phyloP scores from a whole-genome alignment of 2,329 filamentous ascomycete species.

The Trichoderma pleuroti region DNA sequence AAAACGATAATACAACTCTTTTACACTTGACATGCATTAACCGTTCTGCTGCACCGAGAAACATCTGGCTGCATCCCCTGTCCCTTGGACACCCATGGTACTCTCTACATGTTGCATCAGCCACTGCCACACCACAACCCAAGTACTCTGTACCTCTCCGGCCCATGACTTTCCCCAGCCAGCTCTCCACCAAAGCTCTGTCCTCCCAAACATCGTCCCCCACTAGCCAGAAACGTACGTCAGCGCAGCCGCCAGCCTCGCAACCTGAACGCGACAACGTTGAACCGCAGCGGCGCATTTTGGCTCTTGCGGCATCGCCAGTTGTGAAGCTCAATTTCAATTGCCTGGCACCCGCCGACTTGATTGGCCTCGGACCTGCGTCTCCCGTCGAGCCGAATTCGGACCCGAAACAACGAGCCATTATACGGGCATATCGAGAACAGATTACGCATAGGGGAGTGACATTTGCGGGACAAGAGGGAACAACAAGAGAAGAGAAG shows the following conservation, averaged over 20 bases:
- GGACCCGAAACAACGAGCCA: constrained; percentile 2
- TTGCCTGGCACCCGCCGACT: background rate
- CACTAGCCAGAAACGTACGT: constrained; percentile 29
- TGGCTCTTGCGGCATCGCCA: background rate
- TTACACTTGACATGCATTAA: background rate
- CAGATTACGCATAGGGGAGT: background rate
- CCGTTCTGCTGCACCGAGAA: background rate
- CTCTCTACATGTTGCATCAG: background rate
- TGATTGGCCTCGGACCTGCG: constrained; percentile 1
- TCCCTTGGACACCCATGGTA: background rate
- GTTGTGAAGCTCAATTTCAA: constrained; percentile 14
- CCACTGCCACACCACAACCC: background rate
- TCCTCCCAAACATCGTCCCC: constrained; percentile 4
- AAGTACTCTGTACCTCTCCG: constrained; percentile 5
- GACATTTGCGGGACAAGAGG: background rate
- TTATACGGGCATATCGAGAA: background rate
- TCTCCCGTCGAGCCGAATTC: background rate
- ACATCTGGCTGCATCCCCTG: background rate
- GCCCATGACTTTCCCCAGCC: background rate
- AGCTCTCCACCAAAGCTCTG: constrained; percentile 19
- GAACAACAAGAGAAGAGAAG: background rate
- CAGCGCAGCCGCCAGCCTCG: constrained; percentile 27
- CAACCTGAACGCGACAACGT: constrained; percentile 10
- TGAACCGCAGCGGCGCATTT: constrained; percentile 2
- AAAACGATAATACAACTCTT: background rate